A percentile compares a stretch with the other conserved stretches of the same genome.
Evolutionary conservation across 768 basidiomycete species (phyloP).

Genomic region (Pleurotus giganteus): DNA sequence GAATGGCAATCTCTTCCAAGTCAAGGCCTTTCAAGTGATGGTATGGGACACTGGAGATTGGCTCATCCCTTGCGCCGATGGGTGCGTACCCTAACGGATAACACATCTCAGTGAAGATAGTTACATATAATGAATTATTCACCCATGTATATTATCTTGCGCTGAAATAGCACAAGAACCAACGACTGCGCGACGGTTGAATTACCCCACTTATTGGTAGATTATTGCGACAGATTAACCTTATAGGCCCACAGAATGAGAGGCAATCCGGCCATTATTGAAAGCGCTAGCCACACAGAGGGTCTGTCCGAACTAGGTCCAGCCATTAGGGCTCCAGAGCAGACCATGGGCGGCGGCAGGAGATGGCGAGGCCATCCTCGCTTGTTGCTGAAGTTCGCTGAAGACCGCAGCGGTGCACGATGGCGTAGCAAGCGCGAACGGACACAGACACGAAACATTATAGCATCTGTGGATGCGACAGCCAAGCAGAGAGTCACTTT

Average conservation of each 20-base stretch:
- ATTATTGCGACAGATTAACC: constrained; percentile 11
- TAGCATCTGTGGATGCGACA: too few species aligned
- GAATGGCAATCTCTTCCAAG: constrained; percentile 18
- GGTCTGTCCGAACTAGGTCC: constrained; percentile 20
- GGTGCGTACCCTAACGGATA: constrained; percentile 32
- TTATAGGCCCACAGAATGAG: constrained; percentile 41
- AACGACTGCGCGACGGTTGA: constrained; percentile 31
- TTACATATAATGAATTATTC: not conserved
- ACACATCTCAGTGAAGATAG: not conserved
- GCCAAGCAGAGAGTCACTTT: too few species aligned
- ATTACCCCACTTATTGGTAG: not conserved
- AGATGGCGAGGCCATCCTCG: too few species aligned
- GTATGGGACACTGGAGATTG: constrained; percentile 21
- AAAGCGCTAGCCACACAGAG: constrained; percentile 24
- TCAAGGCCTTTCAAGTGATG: constrained; percentile 11
- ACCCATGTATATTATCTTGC: constrained; percentile 52
- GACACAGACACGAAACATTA: too few species aligned
- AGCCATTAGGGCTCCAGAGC: not conserved
- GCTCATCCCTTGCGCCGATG: constrained; percentile 35
- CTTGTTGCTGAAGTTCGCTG: too few species aligned
- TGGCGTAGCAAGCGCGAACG: too few species aligned
- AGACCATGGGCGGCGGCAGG: not conserved
- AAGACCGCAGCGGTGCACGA: too few species aligned
- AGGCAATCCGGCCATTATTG: constrained; percentile 35
- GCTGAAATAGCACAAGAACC: constrained; percentile 46